Base-by-base conservation (phyloP, 2,329 filamentous ascomycete species). In the Phialophora macrospora region DNA sequence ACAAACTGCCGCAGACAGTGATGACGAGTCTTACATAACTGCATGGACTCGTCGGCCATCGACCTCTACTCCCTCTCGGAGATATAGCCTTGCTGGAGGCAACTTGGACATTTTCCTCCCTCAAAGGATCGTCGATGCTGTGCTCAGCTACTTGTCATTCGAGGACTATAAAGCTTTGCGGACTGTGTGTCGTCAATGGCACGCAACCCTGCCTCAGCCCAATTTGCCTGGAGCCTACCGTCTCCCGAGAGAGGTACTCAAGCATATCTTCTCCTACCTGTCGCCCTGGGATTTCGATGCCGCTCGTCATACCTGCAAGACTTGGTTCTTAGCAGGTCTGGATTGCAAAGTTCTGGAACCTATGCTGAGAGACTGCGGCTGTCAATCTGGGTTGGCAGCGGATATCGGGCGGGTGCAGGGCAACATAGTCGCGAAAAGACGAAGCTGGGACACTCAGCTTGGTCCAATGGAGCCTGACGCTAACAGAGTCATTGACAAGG, bases 291-390 rank as follows among this genome's bases (percentile, higher is more conserved):
- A 84, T 70, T 90, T 88, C 73, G 84, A 90, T 71, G 80, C 84
- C 61, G 86, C 87, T 17, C 81, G 87, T 20, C 83, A 85, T 67
- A 83, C 83, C 20, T 90, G 87, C 72, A 82, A 83, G 54, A 75
- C 76, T 41, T 90, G 86, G 88, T 86, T 88, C 78, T 75, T 81
- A 44, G 82, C 81, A 24, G 85, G 86, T 57, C 74, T 89, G n/a
- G 77, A 87, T 57, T 75, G 76, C 49, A 75, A 71, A 1, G 70
- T 90, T 1, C 76, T 89, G 11, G 74, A 77, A 28, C 72, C 71
- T 1, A 87, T 88, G 84, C 72, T 89, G 81, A 79, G 69, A 78
- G 82, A 64, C 84, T 83, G 44, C 85, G 85, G 3, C 87, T 85
- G 82, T 55, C 55, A 54, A 38, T 30, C 34, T 52, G 59, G 56